These are phyloP conservation scores for Schizochytrium sp. DNA, from an alignment of 108 stramenopile genomes.

Conservation along the genomic window DNA sequence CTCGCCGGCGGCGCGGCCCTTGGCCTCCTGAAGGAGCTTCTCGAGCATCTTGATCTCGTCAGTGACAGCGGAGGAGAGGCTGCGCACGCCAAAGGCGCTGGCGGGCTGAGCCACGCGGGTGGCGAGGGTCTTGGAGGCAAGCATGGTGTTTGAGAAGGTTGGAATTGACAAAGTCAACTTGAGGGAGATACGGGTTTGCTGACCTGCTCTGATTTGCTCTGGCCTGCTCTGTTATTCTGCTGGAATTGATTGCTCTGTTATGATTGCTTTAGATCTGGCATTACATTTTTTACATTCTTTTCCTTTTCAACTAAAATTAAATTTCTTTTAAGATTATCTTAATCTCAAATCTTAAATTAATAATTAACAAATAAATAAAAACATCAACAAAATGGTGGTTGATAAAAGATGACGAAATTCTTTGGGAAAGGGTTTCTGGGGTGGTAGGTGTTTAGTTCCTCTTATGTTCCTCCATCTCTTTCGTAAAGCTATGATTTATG, in stretches of 20 bases:
- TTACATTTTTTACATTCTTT: background rate
- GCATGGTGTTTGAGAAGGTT: background rate
- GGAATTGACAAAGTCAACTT: background rate
- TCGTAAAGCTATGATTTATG: background rate
- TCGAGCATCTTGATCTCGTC: conserved; percentile 61
- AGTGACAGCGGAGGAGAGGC: conserved; percentile 17
- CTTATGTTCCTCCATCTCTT: background rate
- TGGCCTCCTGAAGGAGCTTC: conserved; percentile 57
- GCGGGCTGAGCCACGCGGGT: background rate
- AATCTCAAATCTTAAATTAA: no score
- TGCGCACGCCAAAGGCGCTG: background rate
- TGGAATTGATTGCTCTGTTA: background rate
- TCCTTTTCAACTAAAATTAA: background rate
- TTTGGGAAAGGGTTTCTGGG: background rate
- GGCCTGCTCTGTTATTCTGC: background rate
- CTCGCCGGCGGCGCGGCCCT: conserved; percentile 49
- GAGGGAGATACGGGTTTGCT: background rate
- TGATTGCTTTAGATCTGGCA: background rate
- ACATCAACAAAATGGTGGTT: no score
- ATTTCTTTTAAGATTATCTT: no score
- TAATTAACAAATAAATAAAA: no score
- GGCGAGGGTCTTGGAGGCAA: background rate
- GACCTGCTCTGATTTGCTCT: background rate
- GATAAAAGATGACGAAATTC: background rate
- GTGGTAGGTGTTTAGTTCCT: background rate